These are phyloP conservation scores for Gentiana dahurica DNA, from an alignment of 257 asterid species.

Conservation along the genomic window DNA sequence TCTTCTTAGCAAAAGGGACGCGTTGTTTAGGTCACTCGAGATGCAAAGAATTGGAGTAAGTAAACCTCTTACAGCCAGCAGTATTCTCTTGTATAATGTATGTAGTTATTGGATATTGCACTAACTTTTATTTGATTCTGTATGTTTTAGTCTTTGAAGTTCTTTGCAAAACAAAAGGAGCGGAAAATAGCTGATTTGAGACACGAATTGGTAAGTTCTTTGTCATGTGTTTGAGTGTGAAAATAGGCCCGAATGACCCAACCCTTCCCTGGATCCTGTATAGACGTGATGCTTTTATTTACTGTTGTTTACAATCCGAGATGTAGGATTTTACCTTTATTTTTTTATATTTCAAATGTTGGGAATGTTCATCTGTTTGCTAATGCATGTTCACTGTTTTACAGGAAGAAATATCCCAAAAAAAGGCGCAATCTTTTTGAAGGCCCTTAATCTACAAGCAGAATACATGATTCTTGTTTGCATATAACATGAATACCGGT, in stretches of 20 bases:
- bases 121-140: not conserved
- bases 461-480: too few relatives aligned
- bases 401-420: constrained; percentile 9
- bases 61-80: constrained; percentile 1
- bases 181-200: constrained; percentile 36
- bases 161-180: constrained; percentile 62
- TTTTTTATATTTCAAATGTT: too few relatives aligned
- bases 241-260: too few relatives aligned
- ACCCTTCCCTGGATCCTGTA: too few relatives aligned
- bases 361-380: not conserved
- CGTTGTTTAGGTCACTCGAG: constrained; percentile 67
- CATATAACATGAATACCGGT: too few relatives aligned
- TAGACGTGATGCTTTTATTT: too few relatives aligned
- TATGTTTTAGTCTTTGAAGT: constrained; percentile 55
- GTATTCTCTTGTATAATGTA: not conserved
- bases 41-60: constrained; percentile 91
- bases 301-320: too few relatives aligned
- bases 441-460: not conserved
- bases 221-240: too few relatives aligned
- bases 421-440: not conserved
- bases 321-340: too few relatives aligned
- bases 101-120: not conserved
- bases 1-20: constrained; percentile 65
- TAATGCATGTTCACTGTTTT: not conserved
- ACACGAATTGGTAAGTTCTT: constrained; percentile 45